Evolutionary conservation across 371 early-diverging fungal genomes (phyloP), one percentile per base, ranked within the genome.

Genomic region (Rhizopus arrhizus): DNA sequence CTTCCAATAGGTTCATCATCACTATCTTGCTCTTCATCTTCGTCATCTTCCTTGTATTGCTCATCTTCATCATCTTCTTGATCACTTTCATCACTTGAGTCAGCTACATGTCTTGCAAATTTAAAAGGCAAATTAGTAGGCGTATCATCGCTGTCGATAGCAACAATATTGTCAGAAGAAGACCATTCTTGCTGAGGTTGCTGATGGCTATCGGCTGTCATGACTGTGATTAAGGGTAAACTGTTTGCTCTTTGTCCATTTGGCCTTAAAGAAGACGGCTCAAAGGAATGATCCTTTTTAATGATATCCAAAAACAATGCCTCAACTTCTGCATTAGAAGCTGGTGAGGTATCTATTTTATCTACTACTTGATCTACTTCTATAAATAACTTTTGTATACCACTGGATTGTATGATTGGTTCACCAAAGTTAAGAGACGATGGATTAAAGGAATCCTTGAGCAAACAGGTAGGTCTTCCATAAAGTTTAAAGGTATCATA

Each of bases 401-500:
- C n/a, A 16, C n/a, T 22, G 9, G 46, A 45, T 10, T 57, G 66
- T 33, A 58, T 58, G 1, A 56, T n/a, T 22, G 63, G 58, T 13
- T 69, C 69, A 11, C 74, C 78, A 63, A 68, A 77, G 50, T 76
- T 72, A 10, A 81, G 66, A 5, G 78, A 47, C 1, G 43, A 35
- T 46, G 68, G 58, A 32, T 76, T 58, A 0, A 58, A 36, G 2
- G 59, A 50, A 43, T 77, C 73, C 12, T 59, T 46, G 3, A 62
- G 32, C 3, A 75, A 59, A 1, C 60, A 22, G 12, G 69, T 58
- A 11, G 83, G 83, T 16, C 81, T 64, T 12, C 80, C 80, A 50
- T 82, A 74, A 3, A 85, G 59, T 31, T 75, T 70, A 48, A 79
- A 85, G n/a, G 69, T 65, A 59, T 83, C 77, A 53, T 70, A 79